Conservation (phyloP, 345 rosid genomes). For the Acer yangbiense region DNA sequence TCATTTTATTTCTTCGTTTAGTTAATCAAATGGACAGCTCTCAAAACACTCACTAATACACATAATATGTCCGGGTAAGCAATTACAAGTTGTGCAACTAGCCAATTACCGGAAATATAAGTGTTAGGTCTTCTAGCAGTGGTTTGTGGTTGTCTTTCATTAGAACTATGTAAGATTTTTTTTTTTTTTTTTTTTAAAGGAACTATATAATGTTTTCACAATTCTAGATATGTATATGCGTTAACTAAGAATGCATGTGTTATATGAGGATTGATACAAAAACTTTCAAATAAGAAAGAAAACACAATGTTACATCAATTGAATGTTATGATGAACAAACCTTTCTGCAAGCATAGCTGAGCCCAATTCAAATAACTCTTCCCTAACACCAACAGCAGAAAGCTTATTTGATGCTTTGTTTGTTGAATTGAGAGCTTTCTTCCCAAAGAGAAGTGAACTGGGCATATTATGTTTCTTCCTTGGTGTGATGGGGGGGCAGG, state of each 20-base stretch:
- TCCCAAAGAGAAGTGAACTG: conserved; percentile 64
- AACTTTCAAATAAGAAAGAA: not conserved
- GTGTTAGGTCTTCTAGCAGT: too few relatives aligned
- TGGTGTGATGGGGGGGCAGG: conserved; percentile 67
- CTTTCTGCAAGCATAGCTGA: conserved; percentile 96
- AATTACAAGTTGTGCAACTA: too few relatives aligned
- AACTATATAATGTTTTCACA: not conserved
- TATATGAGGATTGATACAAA: not conserved
- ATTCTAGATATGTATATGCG: not conserved
- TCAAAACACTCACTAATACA: too few relatives aligned
- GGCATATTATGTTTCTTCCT: conserved; percentile 71
- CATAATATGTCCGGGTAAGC: too few relatives aligned
- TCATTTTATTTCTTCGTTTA: too few relatives aligned
- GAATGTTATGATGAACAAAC: conserved; percentile 34
- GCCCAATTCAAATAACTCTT: conserved; percentile 99
- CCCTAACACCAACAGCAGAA: conserved; percentile 88
- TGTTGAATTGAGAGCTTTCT: conserved; percentile 43
- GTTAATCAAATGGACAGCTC: too few relatives aligned
- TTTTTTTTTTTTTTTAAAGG: too few relatives aligned
- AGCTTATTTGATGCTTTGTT: conserved; percentile 76
- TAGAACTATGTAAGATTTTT: too few relatives aligned
- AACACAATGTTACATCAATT: not conserved
- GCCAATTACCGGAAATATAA: too few relatives aligned
- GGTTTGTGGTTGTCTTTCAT: too few relatives aligned
- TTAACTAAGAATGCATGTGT: not conserved